Evolutionary conservation across 352 stramenopile species (phyloP).

Genomic region (Aphanomyces astaci): DNA sequence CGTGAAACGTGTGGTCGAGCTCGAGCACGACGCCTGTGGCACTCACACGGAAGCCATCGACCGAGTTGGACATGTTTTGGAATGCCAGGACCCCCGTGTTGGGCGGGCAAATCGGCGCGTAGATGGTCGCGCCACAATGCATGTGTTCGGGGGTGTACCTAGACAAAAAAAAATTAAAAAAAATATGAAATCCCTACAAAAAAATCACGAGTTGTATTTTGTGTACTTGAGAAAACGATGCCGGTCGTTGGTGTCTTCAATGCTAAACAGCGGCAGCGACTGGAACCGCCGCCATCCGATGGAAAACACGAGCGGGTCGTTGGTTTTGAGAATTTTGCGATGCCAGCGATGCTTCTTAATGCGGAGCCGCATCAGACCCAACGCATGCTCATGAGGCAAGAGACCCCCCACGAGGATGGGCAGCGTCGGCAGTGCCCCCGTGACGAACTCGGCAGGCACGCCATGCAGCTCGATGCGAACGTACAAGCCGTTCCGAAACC

Average conservation of each 20-base stretch:
- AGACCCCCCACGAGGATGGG: constrained; percentile 91
- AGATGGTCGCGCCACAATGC: constrained; percentile 98
- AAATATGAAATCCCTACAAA: too few species aligned
- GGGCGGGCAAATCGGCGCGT: constrained; percentile 90
- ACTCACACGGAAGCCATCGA: constrained; percentile 94
- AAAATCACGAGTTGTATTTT: too few species aligned
- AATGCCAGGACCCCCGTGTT: constrained; percentile 98
- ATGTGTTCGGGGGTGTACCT: constrained; percentile 98
- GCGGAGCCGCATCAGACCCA: constrained; percentile 93
- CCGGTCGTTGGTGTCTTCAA: constrained; percentile 96
- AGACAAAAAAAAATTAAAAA: too few species aligned
- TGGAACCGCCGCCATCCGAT: constrained; percentile 99
- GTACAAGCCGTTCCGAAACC: constrained; percentile 95
- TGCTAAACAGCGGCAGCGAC: constrained; percentile 96
- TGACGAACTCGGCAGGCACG: constrained; percentile 93
- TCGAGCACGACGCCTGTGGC: constrained; percentile 96
- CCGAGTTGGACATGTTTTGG: constrained; percentile 89
- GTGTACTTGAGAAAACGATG: constrained; percentile 95
- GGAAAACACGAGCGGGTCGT: constrained; percentile 97
- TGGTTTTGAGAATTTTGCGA: constrained; percentile 96
- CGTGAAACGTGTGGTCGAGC: constrained; percentile 94
- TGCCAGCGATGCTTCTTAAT: constrained; percentile 99
- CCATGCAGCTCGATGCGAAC: constrained; percentile 94
- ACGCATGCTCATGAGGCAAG: constrained; percentile 91
- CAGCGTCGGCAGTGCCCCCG: constrained; percentile 87